These are phyloP conservation scores for Tripterygium wilfordii DNA, from an alignment of 177 flowering plant species.

Conservation along the genomic window DNA sequence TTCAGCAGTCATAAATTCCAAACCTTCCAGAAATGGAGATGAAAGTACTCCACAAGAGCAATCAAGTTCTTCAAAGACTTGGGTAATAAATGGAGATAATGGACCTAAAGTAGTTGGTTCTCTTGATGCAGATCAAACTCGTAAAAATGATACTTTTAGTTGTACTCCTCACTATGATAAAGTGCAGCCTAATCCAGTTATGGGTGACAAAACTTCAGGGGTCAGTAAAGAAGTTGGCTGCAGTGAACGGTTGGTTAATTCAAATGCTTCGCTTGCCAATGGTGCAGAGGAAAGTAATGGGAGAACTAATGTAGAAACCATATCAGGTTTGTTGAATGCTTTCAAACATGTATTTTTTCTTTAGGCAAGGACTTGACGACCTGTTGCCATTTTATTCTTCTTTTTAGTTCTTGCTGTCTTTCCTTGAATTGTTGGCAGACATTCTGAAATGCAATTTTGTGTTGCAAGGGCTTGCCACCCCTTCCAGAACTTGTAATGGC, in stretches of 20 bases:
- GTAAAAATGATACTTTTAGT: slow-evolving; percentile 26
- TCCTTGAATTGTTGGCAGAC: no score
- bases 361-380: no score
- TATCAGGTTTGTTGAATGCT: slow-evolving; percentile 36
- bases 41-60: slow-evolving; percentile 38
- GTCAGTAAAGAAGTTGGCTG: slow-evolving; percentile 31
- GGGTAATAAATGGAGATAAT: slow-evolving; percentile 45
- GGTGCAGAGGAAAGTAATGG: slow-evolving; percentile 41
- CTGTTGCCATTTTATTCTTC: no score
- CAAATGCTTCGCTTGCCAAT: slow-evolving; percentile 34
- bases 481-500: slow-evolving; percentile 31
- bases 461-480: slow-evolving; percentile 43
- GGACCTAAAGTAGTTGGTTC: slow-evolving; percentile 33
- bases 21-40: slow-evolving; percentile 38
- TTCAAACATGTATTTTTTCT: background rate
- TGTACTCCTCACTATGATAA: slow-evolving; percentile 27
- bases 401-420: no score
- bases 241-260: slow-evolving; percentile 28
- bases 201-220: slow-evolving; percentile 36
- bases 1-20: slow-evolving; percentile 21
- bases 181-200: slow-evolving; percentile 17
- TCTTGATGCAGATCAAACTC: slow-evolving; percentile 28
- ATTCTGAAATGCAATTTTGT: slow-evolving; percentile 11
- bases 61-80: slow-evolving; percentile 34
- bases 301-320: slow-evolving; percentile 30